phyloP scores from a whole-genome alignment of 2,329 filamentous ascomycete species.

The Periconia digitata region DNA sequence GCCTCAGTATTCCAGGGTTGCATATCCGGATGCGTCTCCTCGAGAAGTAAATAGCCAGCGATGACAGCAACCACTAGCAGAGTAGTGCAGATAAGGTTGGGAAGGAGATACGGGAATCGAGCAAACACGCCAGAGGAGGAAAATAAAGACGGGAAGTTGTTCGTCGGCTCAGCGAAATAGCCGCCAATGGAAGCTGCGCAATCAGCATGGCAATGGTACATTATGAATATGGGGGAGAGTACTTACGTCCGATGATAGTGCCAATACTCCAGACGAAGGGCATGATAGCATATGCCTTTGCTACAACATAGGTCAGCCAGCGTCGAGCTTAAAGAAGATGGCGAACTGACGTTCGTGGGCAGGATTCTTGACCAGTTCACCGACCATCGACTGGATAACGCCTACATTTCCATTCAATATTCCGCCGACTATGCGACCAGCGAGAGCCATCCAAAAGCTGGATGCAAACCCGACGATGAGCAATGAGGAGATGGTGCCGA shows the following conservation, averaged over 20 bases:
- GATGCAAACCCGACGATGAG: conserved; percentile 78
- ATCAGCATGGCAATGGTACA: conserved; percentile 18
- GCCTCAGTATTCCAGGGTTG: conserved; percentile 53
- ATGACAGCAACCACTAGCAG: conserved; percentile 78
- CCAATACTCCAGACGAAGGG: conserved; percentile 92
- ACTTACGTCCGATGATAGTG: conserved; percentile 71
- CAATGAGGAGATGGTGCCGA: conserved; percentile 81
- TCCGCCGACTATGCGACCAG: conserved; percentile 75
- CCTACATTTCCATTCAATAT: conserved; percentile 89
- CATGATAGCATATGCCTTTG: conserved; percentile 86
- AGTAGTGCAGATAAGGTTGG: conserved; percentile 79
- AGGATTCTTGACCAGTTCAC: conserved; percentile 78
- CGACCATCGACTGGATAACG: conserved; percentile 88
- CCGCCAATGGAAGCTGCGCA: conserved; percentile 73
- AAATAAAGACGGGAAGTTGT: conserved; percentile 72
- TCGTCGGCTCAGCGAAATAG: conserved; percentile 76
- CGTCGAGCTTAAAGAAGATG: background rate
- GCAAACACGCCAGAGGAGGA: conserved; percentile 70
- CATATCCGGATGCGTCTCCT: conserved; percentile 88
- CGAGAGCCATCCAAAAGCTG: conserved; percentile 81
- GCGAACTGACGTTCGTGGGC: conserved; percentile 76
- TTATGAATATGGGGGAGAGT: background rate
- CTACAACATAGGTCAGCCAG: conserved; percentile 45
- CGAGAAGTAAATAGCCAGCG: conserved; percentile 76
- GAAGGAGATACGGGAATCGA: conserved; percentile 81